Conservation (phyloP, 805 yeast species). For the Priceomyces castillae region DNA sequence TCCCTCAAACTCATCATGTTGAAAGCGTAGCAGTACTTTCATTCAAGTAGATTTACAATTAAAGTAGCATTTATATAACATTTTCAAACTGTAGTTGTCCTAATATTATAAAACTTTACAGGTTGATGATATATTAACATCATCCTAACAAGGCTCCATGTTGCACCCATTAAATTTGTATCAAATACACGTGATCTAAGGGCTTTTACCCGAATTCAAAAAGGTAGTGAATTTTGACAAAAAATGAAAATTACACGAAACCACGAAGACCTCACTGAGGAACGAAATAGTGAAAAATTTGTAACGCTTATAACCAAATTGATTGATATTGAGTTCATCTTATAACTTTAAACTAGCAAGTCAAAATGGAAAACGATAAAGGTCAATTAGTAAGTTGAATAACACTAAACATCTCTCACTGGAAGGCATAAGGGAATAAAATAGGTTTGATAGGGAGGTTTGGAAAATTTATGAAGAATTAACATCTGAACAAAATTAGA, state of each 20-base stretch:
- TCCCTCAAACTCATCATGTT: slow-evolving; percentile 92
- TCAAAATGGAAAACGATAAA: slow-evolving; percentile 99
- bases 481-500: too few relatives aligned
- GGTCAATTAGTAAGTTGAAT: slow-evolving; percentile 91
- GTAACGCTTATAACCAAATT: background rate
- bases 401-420: too few relatives aligned
- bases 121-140: too few relatives aligned
- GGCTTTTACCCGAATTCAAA: background rate
- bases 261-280: background rate
- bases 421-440: too few relatives aligned
- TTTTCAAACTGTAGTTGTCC: too few relatives aligned
- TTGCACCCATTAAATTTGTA: too few relatives aligned
- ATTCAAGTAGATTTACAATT: slow-evolving; percentile 7
- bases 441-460: too few relatives aligned
- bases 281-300: slow-evolving; percentile 7
- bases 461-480: too few relatives aligned
- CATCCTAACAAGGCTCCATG: too few relatives aligned
- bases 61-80: too few relatives aligned
- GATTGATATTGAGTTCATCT: slow-evolving; percentile 3
- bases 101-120: too few relatives aligned
- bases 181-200: background rate
- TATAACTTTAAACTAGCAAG: slow-evolving; percentile 12
- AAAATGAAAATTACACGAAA: background rate
- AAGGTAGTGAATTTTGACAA: background rate
- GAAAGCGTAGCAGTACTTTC: slow-evolving; percentile 78